Conservation (phyloP, 2,329 filamentous ascomycete species). For the Neurospora sp. region DNA sequence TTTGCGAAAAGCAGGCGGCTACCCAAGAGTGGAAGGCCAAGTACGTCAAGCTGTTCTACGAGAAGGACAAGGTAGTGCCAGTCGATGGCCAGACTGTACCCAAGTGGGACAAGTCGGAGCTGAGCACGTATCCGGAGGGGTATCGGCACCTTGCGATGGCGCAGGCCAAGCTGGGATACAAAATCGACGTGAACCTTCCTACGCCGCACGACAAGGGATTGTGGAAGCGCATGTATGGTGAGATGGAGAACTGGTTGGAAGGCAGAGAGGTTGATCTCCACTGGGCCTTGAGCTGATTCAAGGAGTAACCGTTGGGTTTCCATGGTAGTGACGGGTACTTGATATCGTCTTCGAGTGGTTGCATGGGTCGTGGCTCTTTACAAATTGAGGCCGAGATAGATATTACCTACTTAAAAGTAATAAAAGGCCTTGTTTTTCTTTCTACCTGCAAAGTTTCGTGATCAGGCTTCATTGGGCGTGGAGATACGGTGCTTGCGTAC, state of each 20-base stretch:
- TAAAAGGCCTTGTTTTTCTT: background rate
- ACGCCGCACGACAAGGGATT: slow-evolving; percentile 26
- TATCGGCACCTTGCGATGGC: slow-evolving; percentile 38
- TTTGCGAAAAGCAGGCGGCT: slow-evolving; percentile 26
- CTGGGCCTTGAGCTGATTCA: slow-evolving; percentile 7
- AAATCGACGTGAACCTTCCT: slow-evolving; percentile 30
- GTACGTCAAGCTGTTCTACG: slow-evolving; percentile 39
- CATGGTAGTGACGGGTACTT: background rate
- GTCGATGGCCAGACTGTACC: slow-evolving; percentile 32
- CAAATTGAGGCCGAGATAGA: background rate
- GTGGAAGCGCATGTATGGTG: slow-evolving; percentile 31
- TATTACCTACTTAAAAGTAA: background rate
- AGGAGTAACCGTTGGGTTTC: background rate
- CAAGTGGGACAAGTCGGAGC: slow-evolving; percentile 26
- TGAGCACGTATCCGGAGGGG: slow-evolving; percentile 32
- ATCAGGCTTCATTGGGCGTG: background rate
- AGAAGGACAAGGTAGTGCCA: slow-evolving; percentile 39
- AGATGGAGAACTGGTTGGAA: slow-evolving; percentile 32
- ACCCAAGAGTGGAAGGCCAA: slow-evolving; percentile 28
- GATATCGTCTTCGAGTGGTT: background rate
- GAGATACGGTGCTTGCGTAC: background rate
- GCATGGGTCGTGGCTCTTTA: background rate
- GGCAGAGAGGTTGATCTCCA: slow-evolving; percentile 20
- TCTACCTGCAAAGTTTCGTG: background rate
- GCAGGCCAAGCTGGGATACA: slow-evolving; percentile 35